Base-by-base conservation (phyloP, 768 basidiomycete species). In the Amanita muscaria region DNA sequence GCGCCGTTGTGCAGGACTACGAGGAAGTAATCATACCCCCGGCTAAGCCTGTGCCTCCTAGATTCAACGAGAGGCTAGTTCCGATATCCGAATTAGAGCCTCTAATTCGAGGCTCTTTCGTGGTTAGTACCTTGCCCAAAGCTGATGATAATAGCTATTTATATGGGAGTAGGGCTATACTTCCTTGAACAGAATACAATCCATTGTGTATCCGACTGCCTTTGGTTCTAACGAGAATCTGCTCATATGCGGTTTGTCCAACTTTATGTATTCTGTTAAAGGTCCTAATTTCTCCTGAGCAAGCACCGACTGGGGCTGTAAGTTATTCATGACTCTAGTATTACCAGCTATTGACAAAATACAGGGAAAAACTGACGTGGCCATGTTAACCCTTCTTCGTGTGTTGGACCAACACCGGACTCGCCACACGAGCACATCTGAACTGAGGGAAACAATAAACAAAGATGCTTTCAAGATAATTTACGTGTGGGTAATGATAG, bases 361-460 rank as follows among this genome's bases (percentile, higher is more conserved):
- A 27, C 53, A 93, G 91, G 96, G 96, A 63, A 99, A 99, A 88
- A 99, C 96, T 0, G 96, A 99, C 62, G 85, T 99, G 1, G 96
- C 96, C 0, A 86, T 98, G 79, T 72, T 99, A 56, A 75, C 89
- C 3, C 84, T 99, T 49, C 75, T 99, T 37, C 87, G 92, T 23
- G 87, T 93, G 22, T 65, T 98, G 36, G 68, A 80, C 39, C 89
- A 91, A 54, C 76, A 94, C 59, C 57, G 65, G 9, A 50, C 57
- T 21, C 44, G 57, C 18, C 46, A 53, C 3, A 59, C 56, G 27
- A 54, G 46, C 7, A 63, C 56, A 42, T 59, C 44, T 34, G 56
- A 63, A 24, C 54, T 78, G 5, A 63, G 65, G 8, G 58, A 70
- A 2, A 69, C 75, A 4, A 85, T 94, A 44, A 59, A 78, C 47